Percentiles rank a stretch among this genome's conserved stretches.
Evolutionary conservation across 148 eudicot species (phyloP).

Genomic region (Polygonum aviculare): DNA sequence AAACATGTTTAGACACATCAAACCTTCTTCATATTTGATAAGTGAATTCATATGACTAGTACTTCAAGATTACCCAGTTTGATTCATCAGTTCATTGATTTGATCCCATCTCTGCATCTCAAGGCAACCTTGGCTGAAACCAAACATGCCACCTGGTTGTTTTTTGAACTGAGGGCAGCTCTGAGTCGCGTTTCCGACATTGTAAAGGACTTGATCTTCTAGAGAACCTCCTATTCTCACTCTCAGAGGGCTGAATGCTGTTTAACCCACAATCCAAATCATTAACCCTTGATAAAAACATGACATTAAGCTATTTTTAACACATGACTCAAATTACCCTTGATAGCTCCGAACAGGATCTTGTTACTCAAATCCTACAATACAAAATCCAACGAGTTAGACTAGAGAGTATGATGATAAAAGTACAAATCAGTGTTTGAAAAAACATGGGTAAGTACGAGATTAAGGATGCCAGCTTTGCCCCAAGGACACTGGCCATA

Average conservation of each 20-base stretch:
- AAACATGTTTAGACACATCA: too few relatives aligned
- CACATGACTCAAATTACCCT: constrained; percentile 23
- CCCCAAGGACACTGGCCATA: constrained; percentile 43
- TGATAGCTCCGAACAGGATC: constrained; percentile 37
- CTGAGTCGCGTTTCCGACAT: constrained; percentile 18
- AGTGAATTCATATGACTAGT: too few relatives aligned
- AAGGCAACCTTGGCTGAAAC: constrained; percentile 44
- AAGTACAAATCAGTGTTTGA: background rate
- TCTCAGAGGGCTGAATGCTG: constrained; percentile 38
- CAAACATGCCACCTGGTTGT: constrained; percentile 19
- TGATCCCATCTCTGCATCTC: constrained; percentile 44
- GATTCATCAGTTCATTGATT: constrained; percentile 26
- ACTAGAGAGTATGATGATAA: background rate
- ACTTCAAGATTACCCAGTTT: constrained; percentile 25
- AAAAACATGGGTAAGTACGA: constrained; percentile 19
- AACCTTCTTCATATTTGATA: too few relatives aligned
- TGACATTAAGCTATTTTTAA: background rate
- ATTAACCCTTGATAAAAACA: background rate
- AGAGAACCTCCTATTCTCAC: constrained; percentile 57
- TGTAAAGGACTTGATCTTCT: constrained; percentile 41
- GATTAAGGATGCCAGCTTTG: constrained; percentile 26
- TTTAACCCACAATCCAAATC: background rate
- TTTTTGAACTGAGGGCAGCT: constrained; percentile 26
- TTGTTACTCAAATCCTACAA: constrained; percentile 46
- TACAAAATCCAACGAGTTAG: background rate